These are phyloP conservation scores for Neocucurbitaria cava DNA, from an alignment of 2,329 filamentous ascomycete genomes.

Conservation along the genomic window DNA sequence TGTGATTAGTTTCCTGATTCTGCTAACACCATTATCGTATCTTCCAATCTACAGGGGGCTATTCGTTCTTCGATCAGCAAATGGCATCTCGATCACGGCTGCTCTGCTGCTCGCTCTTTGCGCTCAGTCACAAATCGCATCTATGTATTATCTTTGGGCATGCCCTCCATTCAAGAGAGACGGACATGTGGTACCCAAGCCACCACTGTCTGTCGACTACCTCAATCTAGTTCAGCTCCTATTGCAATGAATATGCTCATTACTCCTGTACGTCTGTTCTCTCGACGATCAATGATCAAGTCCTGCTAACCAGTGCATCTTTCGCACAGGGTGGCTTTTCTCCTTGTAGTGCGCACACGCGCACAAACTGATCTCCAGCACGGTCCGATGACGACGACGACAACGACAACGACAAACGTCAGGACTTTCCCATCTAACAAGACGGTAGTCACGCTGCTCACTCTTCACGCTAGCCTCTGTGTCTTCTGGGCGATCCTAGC, in stretches of 20 bases:
- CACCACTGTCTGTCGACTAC: constrained; percentile 1
- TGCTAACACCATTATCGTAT: constrained; percentile 2
- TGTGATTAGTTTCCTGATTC: neutral
- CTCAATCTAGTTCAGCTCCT: constrained; percentile 3
- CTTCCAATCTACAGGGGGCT: neutral
- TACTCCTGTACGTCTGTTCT: constrained; percentile 1
- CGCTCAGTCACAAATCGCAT: constrained; percentile 5
- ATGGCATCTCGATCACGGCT: constrained; percentile 1
- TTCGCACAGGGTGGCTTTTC: neutral
- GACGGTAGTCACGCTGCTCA: constrained; percentile 2
- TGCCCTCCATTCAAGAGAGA: constrained; percentile 7
- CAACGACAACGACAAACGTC: neutral
- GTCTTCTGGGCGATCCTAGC: constrained; percentile 4
- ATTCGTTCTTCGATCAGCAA: neutral
- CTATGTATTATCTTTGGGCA: constrained; percentile 7
- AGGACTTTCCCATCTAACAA: constrained; percentile 1
- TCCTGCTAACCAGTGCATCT: constrained; percentile 1
- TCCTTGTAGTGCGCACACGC: neutral
- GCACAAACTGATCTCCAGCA: neutral
- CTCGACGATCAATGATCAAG: neutral
- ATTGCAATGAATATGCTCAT: constrained; percentile 6
- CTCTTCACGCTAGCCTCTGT: constrained; percentile 4
- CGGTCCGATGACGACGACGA: neutral
- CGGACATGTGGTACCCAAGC: constrained; percentile 5
- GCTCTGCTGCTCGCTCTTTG: constrained; percentile 3